phyloP scores from a whole-genome alignment of 495 filamentous ascomycete genomes.

The Penicillium goetzii region DNA sequence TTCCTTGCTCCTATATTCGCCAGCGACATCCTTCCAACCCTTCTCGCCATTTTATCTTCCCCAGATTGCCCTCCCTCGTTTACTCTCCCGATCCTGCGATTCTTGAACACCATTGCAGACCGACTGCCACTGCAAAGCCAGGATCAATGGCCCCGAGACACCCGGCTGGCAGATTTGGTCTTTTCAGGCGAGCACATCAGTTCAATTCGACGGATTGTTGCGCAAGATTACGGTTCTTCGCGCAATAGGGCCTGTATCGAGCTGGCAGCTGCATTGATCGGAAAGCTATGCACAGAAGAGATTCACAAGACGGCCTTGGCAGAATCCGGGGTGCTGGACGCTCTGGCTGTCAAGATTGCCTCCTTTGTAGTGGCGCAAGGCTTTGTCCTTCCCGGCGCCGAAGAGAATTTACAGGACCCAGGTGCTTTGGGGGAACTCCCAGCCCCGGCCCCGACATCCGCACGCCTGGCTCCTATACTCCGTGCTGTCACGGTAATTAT shows the following conservation, averaged over 20 bases:
- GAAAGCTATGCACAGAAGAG: slow-evolving; percentile 68
- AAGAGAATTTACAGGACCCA: slow-evolving; percentile 40
- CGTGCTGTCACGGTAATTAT: slow-evolving; percentile 82
- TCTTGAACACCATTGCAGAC: slow-evolving; percentile 73
- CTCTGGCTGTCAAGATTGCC: slow-evolving; percentile 75
- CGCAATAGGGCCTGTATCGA: slow-evolving; percentile 68
- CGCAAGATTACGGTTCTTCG: slow-evolving; percentile 53
- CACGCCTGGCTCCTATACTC: slow-evolving; percentile 71
- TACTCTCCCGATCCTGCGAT: slow-evolving; percentile 71
- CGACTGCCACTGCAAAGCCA: slow-evolving; percentile 57
- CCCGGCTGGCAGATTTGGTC: slow-evolving; percentile 63
- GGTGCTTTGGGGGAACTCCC: slow-evolving; percentile 42
- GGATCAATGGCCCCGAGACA: slow-evolving; percentile 46
- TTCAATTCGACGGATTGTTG: slow-evolving; percentile 65
- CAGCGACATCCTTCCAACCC: slow-evolving; percentile 62
- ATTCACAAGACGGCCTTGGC: slow-evolving; percentile 69
- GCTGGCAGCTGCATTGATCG: slow-evolving; percentile 68
- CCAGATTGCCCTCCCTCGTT: slow-evolving; percentile 65
- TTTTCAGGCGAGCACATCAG: slow-evolving; percentile 63
- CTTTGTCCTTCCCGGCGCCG: slow-evolving; percentile 61
- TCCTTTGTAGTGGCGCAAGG: slow-evolving; percentile 71
- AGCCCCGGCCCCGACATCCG: slow-evolving; percentile 58
- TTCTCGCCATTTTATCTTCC: slow-evolving; percentile 70
- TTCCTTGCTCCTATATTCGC: slow-evolving; percentile 76
- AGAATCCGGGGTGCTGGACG: slow-evolving; percentile 75